Base-by-base conservation (phyloP, 176 grass and related monocot genomes). In the Tillandsia leiboldiana region DNA sequence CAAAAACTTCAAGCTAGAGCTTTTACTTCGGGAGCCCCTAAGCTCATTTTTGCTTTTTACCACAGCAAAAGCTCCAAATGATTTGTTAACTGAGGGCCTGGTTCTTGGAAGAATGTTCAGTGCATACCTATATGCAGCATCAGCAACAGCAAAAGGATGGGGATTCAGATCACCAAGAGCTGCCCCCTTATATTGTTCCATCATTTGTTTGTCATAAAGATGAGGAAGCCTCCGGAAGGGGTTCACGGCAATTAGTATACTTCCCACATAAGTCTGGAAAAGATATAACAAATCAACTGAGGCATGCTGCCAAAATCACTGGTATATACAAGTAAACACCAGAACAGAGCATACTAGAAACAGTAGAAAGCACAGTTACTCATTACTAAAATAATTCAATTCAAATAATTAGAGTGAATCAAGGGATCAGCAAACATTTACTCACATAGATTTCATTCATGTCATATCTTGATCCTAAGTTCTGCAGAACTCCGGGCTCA, bases 391-490 rank as follows among this genome's bases (percentile, higher is more conserved):
- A 61, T 20, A 18, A 15, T 58, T 58, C 56, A 61, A 9, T 61
- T 22, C 22, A 61, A 20, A 23, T 61, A 22, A 23, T 3, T 42
- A 27, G 71, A 48, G 28, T 68, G 50, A 28, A 15, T 51, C 52
- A 69, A 78, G 70, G 57, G 11, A 79, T 2, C n/a, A 53, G 10
- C 49, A 70, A 53, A 70, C 10, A 52, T 26, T 70, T 24, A 76
- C 92, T 75, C 77, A 96, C 92, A 75, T 96, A 96, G 65, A 96
- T 96, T 77, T 96, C 85, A 71, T 91, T 96, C 77, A 91, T 84
- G 77, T 67, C 85, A 80, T 65, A 96, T 91, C 88, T 96, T 61
- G 88, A 96, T 71, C 78, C 86, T 65, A 91, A 76, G 73, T 96
- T 96, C 57, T 91, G 86, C 48, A 96, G 83, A 80, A 96, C 88